Evolutionary conservation across 306 rosid species (phyloP).

Genomic region (Medicago arabica): DNA sequence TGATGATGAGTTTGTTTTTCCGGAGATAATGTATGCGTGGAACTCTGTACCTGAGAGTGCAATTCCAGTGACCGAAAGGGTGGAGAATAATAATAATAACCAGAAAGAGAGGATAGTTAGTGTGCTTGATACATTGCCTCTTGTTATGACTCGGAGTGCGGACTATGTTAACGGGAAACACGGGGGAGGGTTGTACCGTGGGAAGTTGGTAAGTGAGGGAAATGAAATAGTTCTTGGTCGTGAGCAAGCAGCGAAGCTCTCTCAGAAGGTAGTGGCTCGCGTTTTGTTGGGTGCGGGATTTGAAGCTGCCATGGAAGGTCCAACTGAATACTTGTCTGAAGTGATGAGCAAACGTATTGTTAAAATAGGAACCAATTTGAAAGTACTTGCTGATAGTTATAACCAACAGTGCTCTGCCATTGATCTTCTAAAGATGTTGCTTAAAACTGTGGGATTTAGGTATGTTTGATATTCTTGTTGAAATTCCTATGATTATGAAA

Average conservation of each 20-base stretch:
- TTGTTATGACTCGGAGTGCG: constrained; percentile 83
- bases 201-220: constrained; percentile 61
- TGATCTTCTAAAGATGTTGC: constrained; percentile 87
- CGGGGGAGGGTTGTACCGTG: constrained; percentile 60
- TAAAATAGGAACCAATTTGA: constrained; percentile 75
- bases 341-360: constrained; percentile 64
- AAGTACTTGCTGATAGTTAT: constrained; percentile 83
- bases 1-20: constrained; percentile 56
- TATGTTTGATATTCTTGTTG: constrained; percentile 45
- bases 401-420: constrained; percentile 82
- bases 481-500: constrained; percentile 2
- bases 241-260: constrained; percentile 70
- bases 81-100: constrained; percentile 52
- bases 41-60: constrained; percentile 94
- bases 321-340: constrained; percentile 82
- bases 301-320: constrained; percentile 81
- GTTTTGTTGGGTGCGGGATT: constrained; percentile 68
- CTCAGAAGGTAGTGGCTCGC: constrained; percentile 74
- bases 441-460: constrained; percentile 80
- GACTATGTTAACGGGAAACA: constrained; percentile 64
- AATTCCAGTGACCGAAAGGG: constrained; percentile 54
- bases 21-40: constrained; percentile 67
- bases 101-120: constrained; percentile 59
- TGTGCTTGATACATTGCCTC: constrained; percentile 80
- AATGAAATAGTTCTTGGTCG: constrained; percentile 58